Conservation (phyloP, 2,329 filamentous ascomycete genomes). For the Zasmidium cellare region DNA sequence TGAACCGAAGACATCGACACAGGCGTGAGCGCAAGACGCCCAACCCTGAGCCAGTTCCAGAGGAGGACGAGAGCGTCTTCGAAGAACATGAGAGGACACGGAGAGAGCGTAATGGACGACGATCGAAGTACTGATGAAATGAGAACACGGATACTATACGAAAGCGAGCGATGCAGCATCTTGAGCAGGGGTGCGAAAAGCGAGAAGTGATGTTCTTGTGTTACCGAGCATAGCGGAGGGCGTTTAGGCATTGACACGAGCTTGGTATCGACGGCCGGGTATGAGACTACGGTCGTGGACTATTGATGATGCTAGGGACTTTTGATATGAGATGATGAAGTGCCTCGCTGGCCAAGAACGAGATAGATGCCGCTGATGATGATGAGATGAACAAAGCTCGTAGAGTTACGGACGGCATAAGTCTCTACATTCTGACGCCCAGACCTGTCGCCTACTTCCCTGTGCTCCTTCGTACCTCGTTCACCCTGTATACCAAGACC, state of each 20-base stretch:
- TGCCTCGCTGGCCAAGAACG: background rate
- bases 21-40: constrained; percentile 63
- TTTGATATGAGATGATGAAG: constrained; percentile 1
- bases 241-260: too few relatives aligned
- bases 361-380: background rate
- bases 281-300: background rate
- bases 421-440: background rate
- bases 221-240: constrained; percentile 10
- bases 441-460: background rate
- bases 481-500: too few relatives aligned
- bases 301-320: background rate
- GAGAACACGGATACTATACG: background rate
- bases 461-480: too few relatives aligned
- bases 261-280: background rate
- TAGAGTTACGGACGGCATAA: background rate
- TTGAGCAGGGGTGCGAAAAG: constrained; percentile 2
- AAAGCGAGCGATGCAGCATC: constrained; percentile 2
- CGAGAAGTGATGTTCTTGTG: background rate
- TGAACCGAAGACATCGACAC: constrained; percentile 65
- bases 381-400: background rate
- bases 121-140: constrained; percentile 14
- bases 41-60: constrained; percentile 71
- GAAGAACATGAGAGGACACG: constrained; percentile 25
- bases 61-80: constrained; percentile 57
- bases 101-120: constrained; percentile 8